phyloP scores from a whole-genome alignment of 768 basidiomycete species.

The Phylloporus sp. region DNA sequence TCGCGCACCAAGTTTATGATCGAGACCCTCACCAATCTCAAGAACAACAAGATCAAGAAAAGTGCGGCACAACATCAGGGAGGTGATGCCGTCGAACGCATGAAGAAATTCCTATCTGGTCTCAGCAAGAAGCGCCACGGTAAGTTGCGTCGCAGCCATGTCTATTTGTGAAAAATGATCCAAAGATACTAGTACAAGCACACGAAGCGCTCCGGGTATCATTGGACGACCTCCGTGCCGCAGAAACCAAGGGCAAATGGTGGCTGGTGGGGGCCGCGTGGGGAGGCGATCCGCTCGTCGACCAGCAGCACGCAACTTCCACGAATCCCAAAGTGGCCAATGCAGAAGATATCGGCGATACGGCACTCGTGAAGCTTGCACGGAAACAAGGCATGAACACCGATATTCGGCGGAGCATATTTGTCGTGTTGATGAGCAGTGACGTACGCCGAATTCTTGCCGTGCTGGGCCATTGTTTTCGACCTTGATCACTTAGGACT shows the following conservation, averaged over 20 bases:
- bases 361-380: constrained; percentile 69
- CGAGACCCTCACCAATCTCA: constrained; percentile 86
- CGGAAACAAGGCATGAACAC: constrained; percentile 98
- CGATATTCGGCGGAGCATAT: constrained; percentile 85
- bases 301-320: constrained; percentile 44
- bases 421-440: constrained; percentile 92
- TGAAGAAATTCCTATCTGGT: constrained; percentile 82
- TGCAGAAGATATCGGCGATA: constrained; percentile 30
- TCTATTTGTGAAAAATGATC: background rate
- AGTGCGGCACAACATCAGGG: constrained; percentile 63
- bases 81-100: constrained; percentile 69
- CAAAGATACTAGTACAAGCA: constrained; percentile 54
- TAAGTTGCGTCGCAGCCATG: constrained; percentile 22
- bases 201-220: constrained; percentile 86
- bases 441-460: constrained; percentile 53
- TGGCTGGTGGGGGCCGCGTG: constrained; percentile 98
- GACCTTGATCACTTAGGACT: constrained; percentile 58
- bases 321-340: constrained; percentile 20
- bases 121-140: constrained; percentile 75
- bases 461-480: background rate
- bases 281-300: constrained; percentile 86
- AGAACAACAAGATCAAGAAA: constrained; percentile 81
- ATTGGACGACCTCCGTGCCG: constrained; percentile 76
- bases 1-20: constrained; percentile 94
- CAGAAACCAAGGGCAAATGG: constrained; percentile 92